Evolutionary conservation across 2,329 filamentous ascomycete genomes (phyloP).

Genomic region (Colletotrichum coccodes): DNA sequence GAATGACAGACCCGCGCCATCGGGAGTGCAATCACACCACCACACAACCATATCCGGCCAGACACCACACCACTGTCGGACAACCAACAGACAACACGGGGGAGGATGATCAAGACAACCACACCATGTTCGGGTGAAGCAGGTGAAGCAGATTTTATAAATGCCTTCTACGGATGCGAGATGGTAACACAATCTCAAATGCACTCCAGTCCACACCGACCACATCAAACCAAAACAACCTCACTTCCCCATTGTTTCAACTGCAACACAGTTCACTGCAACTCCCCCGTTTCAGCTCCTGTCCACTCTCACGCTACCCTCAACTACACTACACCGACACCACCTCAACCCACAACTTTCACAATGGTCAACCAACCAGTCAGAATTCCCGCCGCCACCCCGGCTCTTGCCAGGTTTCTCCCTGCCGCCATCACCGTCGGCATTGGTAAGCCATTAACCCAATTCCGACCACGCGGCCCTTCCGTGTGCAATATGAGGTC

Average conservation of each 20-base stretch:
- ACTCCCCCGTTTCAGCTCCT: not conserved
- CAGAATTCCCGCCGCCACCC: slow-evolving; percentile 21
- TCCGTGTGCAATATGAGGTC: not conserved
- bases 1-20: slow-evolving; percentile 18
- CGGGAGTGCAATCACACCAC: slow-evolving; percentile 31
- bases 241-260: not conserved
- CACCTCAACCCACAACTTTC: not conserved
- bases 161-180: not conserved
- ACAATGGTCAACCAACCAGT: slow-evolving; percentile 29
- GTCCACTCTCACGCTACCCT: not conserved
- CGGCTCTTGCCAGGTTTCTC: slow-evolving; percentile 21
- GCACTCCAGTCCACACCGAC: slow-evolving; percentile 28
- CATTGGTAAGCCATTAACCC: slow-evolving; percentile 6
- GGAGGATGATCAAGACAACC: not conserved
- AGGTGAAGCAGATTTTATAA: slow-evolving; percentile 17
- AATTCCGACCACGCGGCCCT: not conserved
- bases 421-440: slow-evolving; percentile 26
- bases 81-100: slow-evolving; percentile 25
- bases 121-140: slow-evolving; percentile 25
- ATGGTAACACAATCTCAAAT: slow-evolving; percentile 1
- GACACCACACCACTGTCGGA: slow-evolving; percentile 28
- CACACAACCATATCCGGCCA: slow-evolving; percentile 18
- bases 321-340: not conserved
- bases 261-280: not conserved
- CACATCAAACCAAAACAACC: slow-evolving; percentile 19